Evolutionary conservation across 2,329 filamentous ascomycete species (phyloP), one percentile per base, ranked within the genome.

Genomic region (Fusarium chaquense): DNA sequence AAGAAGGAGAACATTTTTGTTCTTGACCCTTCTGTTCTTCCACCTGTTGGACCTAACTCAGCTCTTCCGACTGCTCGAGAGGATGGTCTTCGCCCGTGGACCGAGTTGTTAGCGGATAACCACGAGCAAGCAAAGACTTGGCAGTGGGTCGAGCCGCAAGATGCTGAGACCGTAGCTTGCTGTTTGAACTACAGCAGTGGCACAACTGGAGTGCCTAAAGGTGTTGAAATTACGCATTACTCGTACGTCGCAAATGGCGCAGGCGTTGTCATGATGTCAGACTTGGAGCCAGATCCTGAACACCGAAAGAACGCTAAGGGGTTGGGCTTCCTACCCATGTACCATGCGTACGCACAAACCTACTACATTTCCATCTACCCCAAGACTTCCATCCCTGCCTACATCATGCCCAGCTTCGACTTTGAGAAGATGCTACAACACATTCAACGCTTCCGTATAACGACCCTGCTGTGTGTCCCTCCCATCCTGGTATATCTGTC

Each of bases 121-220:
- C 51, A 62, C 24, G 80, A 38, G 74, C 80, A 86, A 3, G 78
- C 81, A 2, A 75, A 74, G 7, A 49, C 46, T 0, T 94, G 90
- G 77, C 79, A 81, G 51, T 95, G 92, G 92, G 77, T 86, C 7
- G 83, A 89, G 56, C 83, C 82, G 0, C 76, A 79, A 0, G 81
- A 85, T 22, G 79, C 87, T 2, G 82, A 83, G 58, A 78, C 80
- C n/a, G 83, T 84, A 5, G 87, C 87, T 1, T 87, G 90, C 69
- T 90, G 89, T 26, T 85, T 96, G 64, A 95, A 96, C 78, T 96
- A 95, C 78, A 91, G 88, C 67, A 90, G 86, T 24, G 88, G 92
- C 6, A 94, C 91, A 10, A 96, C 93, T 0, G 93, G 93, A 2
- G 84, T 93, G 2, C 92, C 93, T 4, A 97, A 96, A 76, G 93